phyloP scores from a whole-genome alignment of 225 moss, liverwort and hornwort species.

The Marchantia paleacea region DNA sequence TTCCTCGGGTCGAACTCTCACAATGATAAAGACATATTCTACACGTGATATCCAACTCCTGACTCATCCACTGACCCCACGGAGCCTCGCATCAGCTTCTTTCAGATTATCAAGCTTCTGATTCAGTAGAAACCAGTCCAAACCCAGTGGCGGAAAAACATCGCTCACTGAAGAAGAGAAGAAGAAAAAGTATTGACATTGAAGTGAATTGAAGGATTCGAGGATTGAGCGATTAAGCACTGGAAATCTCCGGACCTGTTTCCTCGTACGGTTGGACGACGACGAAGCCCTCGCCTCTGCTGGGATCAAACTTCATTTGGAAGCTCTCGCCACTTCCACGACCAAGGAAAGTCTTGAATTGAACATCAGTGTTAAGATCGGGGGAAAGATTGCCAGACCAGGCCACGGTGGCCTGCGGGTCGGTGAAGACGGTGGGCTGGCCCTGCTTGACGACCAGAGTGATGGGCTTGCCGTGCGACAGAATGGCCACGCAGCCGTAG shows the following conservation, averaged over 20 bases:
- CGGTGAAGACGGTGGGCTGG: slow-evolving; percentile 48
- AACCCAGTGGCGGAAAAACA: too few relatives aligned
- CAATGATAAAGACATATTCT: too few relatives aligned
- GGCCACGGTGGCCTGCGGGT: slow-evolving; percentile 61
- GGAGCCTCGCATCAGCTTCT: too few relatives aligned
- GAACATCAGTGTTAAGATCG: slow-evolving; percentile 54
- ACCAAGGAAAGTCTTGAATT: slow-evolving; percentile 45
- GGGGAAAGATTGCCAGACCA: slow-evolving; percentile 59
- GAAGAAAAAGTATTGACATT: too few relatives aligned
- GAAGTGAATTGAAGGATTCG: too few relatives aligned
- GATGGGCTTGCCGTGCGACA: slow-evolving; percentile 52
- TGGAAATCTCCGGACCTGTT: neutral
- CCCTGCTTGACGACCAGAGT: slow-evolving; percentile 49
- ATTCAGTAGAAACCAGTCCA: too few relatives aligned
- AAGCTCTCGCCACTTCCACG: slow-evolving; percentile 57
- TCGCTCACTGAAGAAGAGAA: too few relatives aligned
- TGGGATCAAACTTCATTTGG: slow-evolving; percentile 60
- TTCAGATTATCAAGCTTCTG: too few relatives aligned
- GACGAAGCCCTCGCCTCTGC: slow-evolving; percentile 50
- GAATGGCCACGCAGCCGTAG: slow-evolving; percentile 51
- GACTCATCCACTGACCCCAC: too few relatives aligned
- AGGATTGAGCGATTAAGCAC: too few relatives aligned
- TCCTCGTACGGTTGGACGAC: slow-evolving; percentile 62
- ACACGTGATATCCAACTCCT: too few relatives aligned
- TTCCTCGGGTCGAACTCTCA: too few relatives aligned